Conservation (phyloP, 805 yeast species). For the Lachancea kluyveri region DNA sequence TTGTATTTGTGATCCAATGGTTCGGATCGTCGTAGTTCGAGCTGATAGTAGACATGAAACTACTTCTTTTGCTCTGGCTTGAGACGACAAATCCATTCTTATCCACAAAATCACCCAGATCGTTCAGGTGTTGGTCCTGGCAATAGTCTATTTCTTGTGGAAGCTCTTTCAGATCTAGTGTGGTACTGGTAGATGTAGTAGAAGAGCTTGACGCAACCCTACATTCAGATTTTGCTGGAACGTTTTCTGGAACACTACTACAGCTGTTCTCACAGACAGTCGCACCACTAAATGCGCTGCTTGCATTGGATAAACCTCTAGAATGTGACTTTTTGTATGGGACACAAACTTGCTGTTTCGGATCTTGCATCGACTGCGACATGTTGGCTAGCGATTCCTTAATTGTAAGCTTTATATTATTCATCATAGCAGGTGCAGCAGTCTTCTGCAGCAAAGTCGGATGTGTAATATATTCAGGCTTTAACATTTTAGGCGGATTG, state of each 20-base stretch:
- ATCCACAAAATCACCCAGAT: constrained; percentile 16
- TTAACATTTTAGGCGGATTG: constrained; percentile 26
- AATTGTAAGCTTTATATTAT: too few relatives aligned
- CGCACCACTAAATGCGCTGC: constrained; percentile 11
- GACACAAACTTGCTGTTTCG: too few relatives aligned
- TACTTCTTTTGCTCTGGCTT: constrained; percentile 22
- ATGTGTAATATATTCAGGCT: constrained; percentile 22
- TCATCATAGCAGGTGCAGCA: too few relatives aligned
- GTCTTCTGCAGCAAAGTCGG: too few relatives aligned
- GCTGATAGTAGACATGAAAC: constrained; percentile 23
- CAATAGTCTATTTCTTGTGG: too few relatives aligned
- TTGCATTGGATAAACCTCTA: constrained; percentile 10
- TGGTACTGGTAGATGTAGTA: constrained; percentile 7
- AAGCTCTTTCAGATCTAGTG: constrained; percentile 6
- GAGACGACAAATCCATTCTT: constrained; percentile 18
- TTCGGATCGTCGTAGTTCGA: constrained; percentile 5
- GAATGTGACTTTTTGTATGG: constrained; percentile 2
- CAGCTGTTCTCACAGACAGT: constrained; percentile 12
- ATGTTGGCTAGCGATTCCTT: too few relatives aligned
- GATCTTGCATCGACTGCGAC: too few relatives aligned
- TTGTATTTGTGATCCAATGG: constrained; percentile 8
- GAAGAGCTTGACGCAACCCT: constrained; percentile 9
- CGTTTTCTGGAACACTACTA: constrained; percentile 2
- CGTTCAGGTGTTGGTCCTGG: too few relatives aligned
- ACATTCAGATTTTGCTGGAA: constrained; percentile 7